A percentile compares a stretch with the other conserved stretches of the same genome.
Evolutionary conservation across 2,329 filamentous ascomycete species (phyloP).

Genomic region (Cadophora luteo-olivacea): DNA sequence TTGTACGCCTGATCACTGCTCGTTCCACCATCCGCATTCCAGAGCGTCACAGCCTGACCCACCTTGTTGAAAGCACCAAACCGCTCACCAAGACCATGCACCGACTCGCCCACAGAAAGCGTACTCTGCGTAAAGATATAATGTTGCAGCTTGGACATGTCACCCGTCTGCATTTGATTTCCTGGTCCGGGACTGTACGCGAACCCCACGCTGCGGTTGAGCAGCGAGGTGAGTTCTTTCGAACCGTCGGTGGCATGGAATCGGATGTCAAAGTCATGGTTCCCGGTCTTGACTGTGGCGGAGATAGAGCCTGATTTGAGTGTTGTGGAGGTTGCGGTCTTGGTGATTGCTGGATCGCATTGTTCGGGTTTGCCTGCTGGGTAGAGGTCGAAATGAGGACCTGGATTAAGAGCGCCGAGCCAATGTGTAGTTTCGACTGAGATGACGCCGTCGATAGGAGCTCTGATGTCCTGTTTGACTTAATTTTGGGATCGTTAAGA

Average conservation of each 20-base stretch:
- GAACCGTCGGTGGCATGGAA: conserved; percentile 59
- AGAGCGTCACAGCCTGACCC: conserved; percentile 71
- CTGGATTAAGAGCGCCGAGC: conserved; percentile 56
- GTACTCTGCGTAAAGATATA: conserved; percentile 64
- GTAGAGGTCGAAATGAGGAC: conserved; percentile 64
- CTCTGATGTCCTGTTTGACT: conserved; percentile 56
- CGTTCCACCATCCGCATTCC: conserved; percentile 70
- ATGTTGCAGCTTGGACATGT: conserved; percentile 59
- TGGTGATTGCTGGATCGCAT: conserved; percentile 49
- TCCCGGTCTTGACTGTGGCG: conserved; percentile 55
- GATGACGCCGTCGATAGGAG: conserved; percentile 63
- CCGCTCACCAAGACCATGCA: conserved; percentile 78
- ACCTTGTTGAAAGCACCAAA: conserved; percentile 81
- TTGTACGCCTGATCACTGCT: conserved; percentile 76
- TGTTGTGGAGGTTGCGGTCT: conserved; percentile 53
- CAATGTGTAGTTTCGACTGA: conserved; percentile 66
- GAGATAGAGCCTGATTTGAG: conserved; percentile 58
- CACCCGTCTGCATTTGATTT: conserved; percentile 58
- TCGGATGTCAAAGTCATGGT: conserved; percentile 60
- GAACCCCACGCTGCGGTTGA: conserved; percentile 61
- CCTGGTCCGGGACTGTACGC: conserved; percentile 61
- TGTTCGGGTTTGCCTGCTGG: conserved; percentile 55
- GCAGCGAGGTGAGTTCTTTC: conserved; percentile 60
- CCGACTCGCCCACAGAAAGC: conserved; percentile 65
- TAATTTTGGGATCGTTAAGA: background rate